Evolutionary conservation across 257 asterid genomes (phyloP).

Genomic region (Solanum acaule): DNA sequence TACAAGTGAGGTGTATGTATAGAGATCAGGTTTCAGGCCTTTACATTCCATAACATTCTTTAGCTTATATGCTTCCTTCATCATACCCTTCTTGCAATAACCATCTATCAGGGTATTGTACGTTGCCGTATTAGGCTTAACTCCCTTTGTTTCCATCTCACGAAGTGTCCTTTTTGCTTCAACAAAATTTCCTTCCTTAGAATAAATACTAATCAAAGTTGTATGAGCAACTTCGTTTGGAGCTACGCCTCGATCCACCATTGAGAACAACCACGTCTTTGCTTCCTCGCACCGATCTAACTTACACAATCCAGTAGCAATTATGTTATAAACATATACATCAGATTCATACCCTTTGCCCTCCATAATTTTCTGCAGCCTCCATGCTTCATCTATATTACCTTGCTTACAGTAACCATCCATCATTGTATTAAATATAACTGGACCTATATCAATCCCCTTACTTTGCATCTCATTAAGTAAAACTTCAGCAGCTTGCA

Average conservation of each 20-base stretch:
- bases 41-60: slow-evolving; percentile 45
- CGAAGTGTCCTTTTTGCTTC: slow-evolving; percentile 18
- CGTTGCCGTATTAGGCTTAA: slow-evolving; percentile 21
- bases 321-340: slow-evolving; percentile 44
- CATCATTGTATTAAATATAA: slow-evolving; percentile 67
- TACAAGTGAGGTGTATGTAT: slow-evolving; percentile 64
- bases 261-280: slow-evolving; percentile 41
- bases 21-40: slow-evolving; percentile 53
- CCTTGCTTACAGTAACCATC: slow-evolving; percentile 87
- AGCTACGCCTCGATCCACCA: slow-evolving; percentile 52
- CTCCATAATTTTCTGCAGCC: slow-evolving; percentile 50
- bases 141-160: slow-evolving; percentile 20
- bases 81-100: slow-evolving; percentile 21
- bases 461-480: slow-evolving; percentile 72
- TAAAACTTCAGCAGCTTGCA: slow-evolving; percentile 56
- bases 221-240: slow-evolving; percentile 32
- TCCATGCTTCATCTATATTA: slow-evolving; percentile 63
- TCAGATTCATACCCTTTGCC: slow-evolving; percentile 66
- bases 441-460: slow-evolving; percentile 52
- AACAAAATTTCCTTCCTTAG: slow-evolving; percentile 19
- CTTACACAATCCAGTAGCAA: slow-evolving; percentile 60
- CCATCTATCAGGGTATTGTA: slow-evolving; percentile 26
- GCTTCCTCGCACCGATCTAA: slow-evolving; percentile 59
- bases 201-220: slow-evolving; percentile 16
- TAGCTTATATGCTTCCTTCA: slow-evolving; percentile 23